Percentiles rank a stretch among this genome's conserved stretches.
Conservation (phyloP, 148 eudicot species). For the Cornus controversa region DNA sequence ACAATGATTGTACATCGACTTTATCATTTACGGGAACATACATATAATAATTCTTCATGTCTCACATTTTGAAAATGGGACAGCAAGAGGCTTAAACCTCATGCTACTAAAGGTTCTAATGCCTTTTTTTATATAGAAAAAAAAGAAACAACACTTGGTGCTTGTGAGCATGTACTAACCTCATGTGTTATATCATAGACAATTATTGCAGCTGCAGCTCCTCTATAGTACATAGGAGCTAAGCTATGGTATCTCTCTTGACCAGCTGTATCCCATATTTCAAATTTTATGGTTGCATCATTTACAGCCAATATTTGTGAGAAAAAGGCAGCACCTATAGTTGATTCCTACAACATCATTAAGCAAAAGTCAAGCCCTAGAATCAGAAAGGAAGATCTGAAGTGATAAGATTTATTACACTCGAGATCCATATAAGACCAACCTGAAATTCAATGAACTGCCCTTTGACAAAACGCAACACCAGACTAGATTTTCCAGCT, state of each 20-base stretch:
- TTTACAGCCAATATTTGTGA: constrained; percentile 35
- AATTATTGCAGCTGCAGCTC: constrained; percentile 28
- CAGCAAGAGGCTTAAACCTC: not conserved
- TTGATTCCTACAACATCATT: constrained; percentile 22
- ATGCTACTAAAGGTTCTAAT: not conserved
- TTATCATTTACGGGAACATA: not conserved
- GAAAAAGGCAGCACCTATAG: constrained; percentile 42
- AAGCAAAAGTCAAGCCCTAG: not conserved
- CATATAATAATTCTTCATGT: not conserved
- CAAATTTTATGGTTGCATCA: constrained; percentile 36
- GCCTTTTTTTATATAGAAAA: not conserved
- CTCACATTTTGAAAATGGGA: not conserved
- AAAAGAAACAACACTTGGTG: not conserved
- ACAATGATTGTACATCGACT: not conserved
- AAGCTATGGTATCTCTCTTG: constrained; percentile 40
- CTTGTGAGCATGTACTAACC: constrained; percentile 15
- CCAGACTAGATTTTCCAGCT: constrained; percentile 40
- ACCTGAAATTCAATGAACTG: constrained; percentile 40
- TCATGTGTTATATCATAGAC: constrained; percentile 42
- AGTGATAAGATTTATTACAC: not conserved
- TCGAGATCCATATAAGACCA: not conserved
- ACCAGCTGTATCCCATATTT: constrained; percentile 43
- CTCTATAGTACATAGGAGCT: constrained; percentile 31
- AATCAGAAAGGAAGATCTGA: not conserved
- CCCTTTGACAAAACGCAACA: constrained; percentile 36